phyloP scores from a whole-genome alignment of 202 grass and related monocot species.

The Zizania palustris region DNA sequence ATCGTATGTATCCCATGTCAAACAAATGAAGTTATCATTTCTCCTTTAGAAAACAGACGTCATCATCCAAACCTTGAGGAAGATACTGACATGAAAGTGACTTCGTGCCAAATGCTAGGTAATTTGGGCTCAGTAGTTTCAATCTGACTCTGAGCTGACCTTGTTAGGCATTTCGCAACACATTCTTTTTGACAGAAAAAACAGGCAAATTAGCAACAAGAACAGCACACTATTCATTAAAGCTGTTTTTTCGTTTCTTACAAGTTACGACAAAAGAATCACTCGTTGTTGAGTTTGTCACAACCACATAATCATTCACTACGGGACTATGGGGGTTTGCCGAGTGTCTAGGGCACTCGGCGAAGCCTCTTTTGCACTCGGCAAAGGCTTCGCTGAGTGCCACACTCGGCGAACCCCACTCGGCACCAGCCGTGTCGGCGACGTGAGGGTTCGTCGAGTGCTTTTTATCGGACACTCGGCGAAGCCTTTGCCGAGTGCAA shows the following conservation, averaged over 20 bases:
- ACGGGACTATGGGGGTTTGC: no score
- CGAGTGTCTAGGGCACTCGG: no score
- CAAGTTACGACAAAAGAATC: constrained; percentile 42
- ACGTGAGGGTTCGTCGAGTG: no score
- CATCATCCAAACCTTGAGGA: background rate
- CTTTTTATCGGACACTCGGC: no score
- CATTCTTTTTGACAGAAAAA: background rate
- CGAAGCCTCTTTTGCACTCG: no score
- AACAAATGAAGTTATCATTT: background rate
- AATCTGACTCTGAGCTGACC: background rate
- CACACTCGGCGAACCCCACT: no score
- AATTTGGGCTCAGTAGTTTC: background rate
- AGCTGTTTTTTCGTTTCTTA: constrained; percentile 25
- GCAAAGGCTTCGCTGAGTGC: no score
- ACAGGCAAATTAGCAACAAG: background rate
- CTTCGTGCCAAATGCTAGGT: background rate
- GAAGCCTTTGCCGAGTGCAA: no score
- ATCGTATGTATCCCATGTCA: background rate
- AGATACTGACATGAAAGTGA: background rate
- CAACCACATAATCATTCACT: no score
- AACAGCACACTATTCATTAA: constrained; percentile 6
- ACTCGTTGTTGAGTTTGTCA: background rate
- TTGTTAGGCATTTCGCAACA: background rate
- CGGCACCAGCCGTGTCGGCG: no score
- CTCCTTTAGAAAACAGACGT: background rate